Conservation (phyloP, 1,139 yeast species). For the Entelexis sorbosivorans region DNA sequence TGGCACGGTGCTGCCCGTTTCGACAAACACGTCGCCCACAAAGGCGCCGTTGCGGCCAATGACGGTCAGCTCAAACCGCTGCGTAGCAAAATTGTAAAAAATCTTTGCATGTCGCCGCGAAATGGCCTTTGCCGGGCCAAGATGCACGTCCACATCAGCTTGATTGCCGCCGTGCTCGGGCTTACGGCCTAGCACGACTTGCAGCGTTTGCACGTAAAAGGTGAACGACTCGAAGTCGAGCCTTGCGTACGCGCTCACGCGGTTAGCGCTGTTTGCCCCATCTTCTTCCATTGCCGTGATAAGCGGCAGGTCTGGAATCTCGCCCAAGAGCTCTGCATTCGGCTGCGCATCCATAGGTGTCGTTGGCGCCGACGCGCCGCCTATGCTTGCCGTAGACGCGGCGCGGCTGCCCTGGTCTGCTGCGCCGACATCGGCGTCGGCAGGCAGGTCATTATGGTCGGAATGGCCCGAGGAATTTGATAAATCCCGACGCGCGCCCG, state of each 20-base stretch:
- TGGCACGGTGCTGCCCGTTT: conserved; percentile 81
- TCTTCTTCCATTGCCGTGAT: conserved; percentile 20
- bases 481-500: not conserved
- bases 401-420: not conserved
- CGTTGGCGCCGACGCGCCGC: conserved; percentile 1
- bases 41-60: conserved; percentile 94
- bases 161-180: conserved; percentile 57
- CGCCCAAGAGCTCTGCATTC: not conserved
- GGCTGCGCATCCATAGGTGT: conserved; percentile 1
- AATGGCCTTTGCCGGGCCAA: conserved; percentile 83
- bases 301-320: conserved; percentile 11
- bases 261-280: conserved; percentile 15
- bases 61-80: conserved; percentile 78
- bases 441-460: not conserved
- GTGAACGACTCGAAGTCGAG: conserved; percentile 86
- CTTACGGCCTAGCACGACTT: conserved; percentile 80
- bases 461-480: not conserved
- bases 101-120: conserved; percentile 90
- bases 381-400: not conserved
- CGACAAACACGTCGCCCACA: conserved; percentile 79
- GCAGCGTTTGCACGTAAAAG: conserved; percentile 90
- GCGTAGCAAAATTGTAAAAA: conserved; percentile 90
- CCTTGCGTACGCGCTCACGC: conserved; percentile 87
- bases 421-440: not conserved
- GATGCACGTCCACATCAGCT: conserved; percentile 75